A percentile compares a stretch with the other conserved stretches of the same genome.
Evolutionary conservation across 2,329 filamentous ascomycete species (phyloP).

Genomic region (Aureobasidium sp.): DNA sequence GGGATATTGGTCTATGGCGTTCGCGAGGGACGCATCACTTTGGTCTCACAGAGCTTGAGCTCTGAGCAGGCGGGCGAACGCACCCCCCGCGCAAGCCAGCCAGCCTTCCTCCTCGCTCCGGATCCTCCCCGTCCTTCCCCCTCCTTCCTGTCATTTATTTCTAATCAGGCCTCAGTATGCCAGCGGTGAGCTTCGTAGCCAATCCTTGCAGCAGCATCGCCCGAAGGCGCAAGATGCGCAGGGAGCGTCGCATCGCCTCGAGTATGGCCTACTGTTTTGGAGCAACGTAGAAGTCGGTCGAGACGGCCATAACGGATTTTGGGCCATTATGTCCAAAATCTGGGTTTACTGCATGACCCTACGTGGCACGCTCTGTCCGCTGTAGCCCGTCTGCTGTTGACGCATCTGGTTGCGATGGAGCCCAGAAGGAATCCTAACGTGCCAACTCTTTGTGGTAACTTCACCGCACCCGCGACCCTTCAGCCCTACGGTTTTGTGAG

Average conservation of each 20-base stretch:
- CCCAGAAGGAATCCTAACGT: not conserved
- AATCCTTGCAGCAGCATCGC: slow-evolving; percentile 11
- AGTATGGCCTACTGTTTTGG: not conserved
- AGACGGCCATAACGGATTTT: slow-evolving; percentile 5
- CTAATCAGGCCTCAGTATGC: slow-evolving; percentile 6
- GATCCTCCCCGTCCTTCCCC: slow-evolving; percentile 7
- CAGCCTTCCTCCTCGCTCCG: slow-evolving; percentile 4
- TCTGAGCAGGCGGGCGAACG: not conserved
- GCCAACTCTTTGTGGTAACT: not conserved
- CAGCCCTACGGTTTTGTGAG: slow-evolving; percentile 14
- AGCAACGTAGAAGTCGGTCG: not conserved
- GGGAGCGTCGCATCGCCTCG: slow-evolving; percentile 12
- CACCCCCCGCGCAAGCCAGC: slow-evolving; percentile 6
- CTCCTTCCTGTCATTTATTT: slow-evolving; percentile 4
- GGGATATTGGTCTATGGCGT: slow-evolving; percentile 2
- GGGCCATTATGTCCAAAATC: not conserved
- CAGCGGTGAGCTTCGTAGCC: slow-evolving; percentile 10
- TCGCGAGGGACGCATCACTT: not conserved
- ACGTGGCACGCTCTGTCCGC: not conserved
- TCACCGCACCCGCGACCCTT: slow-evolving; percentile 11
- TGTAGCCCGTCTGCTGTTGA: not conserved
- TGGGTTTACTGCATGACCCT: slow-evolving; percentile 13
- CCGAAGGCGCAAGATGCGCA: slow-evolving; percentile 12
- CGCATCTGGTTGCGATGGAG: not conserved
- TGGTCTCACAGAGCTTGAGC: slow-evolving; percentile 12